Base-by-base conservation (phyloP, 1,284 basidiomycete species). In the Cryptococcus maquisensis region DNA sequence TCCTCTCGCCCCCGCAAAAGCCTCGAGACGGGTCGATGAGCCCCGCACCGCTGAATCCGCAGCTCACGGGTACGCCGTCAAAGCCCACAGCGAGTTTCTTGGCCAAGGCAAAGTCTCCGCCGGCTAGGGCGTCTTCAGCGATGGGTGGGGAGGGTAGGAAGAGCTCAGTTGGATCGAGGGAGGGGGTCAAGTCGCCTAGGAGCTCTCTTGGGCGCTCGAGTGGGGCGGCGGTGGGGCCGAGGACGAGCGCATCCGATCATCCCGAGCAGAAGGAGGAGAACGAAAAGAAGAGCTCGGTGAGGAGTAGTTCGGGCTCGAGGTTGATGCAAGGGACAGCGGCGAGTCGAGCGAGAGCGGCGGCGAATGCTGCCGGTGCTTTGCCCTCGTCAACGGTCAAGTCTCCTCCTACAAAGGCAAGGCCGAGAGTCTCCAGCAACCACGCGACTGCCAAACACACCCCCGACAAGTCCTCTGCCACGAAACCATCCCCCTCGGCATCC, bases 251-350 rank as follows among this genome's bases (percentile, higher is more conserved):
- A 35, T 13, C 55, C 55, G 9, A 36, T 54, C 15, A 32, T 47
- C 15, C 44, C 1, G 23, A 35, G 26, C 32, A n/a, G 20, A 13
- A 9, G 18, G 35, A 37, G 13, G 15, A 35, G 13, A 37, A 13
- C 10, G 35, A 37, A 13, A 37, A 13, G 20, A 47, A 35, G 26
- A 18, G 28, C 18, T 23, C 46, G 16, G 15, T 20, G 35, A 23
- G 47, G 21, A 43, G 39, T 13, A 36, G 47, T 15, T 54, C 62
- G 2, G 47, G 46, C 35, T 65, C 63, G 20, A 59, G 68, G 39
- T 49, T 69, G 23, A 42, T 67, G 50, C 68, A 67, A 46, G 68
- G 66, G 28, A 68, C 68, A 40, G 68, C 68, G 4, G 63, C 66
- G 3, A 67, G 65, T 8, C 48, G 68, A 38, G 62, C 66, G 16